These are phyloP conservation scores for Chaetomiaceae sp. DNA, from an alignment of 2,329 filamentous ascomycete species.

Conservation along the genomic window DNA sequence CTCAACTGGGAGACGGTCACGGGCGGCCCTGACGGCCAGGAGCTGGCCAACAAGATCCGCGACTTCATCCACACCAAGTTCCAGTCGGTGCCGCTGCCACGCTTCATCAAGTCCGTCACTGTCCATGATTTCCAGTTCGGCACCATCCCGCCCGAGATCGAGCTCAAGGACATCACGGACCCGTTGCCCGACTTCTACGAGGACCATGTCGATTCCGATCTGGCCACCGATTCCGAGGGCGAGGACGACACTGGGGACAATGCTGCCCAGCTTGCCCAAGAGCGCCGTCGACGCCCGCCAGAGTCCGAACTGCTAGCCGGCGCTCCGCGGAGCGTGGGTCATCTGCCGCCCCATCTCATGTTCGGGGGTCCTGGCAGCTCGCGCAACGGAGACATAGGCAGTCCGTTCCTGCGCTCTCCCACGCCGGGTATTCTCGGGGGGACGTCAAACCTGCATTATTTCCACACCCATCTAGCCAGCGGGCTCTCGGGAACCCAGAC, in stretches of 20 bases:
- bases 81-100: conserved; percentile 82
- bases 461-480: conserved; percentile 69
- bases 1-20: conserved; percentile 95
- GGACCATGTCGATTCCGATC: conserved; percentile 61
- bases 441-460: conserved; percentile 74
- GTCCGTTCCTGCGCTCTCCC: conserved; percentile 55
- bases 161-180: conserved; percentile 95
- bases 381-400: conserved; percentile 41
- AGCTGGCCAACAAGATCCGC: conserved; percentile 79
- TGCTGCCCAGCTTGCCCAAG: conserved; percentile 31
- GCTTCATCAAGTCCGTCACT: conserved; percentile 94
- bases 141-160: conserved; percentile 72
- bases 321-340: conserved; percentile 12
- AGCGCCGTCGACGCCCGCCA: conserved; percentile 27
- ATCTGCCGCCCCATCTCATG: conserved; percentile 37
- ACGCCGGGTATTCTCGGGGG: conserved; percentile 64
- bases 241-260: conserved; percentile 35
- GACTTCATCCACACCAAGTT: conserved; percentile 95
- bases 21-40: conserved; percentile 78
- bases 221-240: conserved; percentile 49
- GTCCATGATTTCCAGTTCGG: conserved; percentile 95
- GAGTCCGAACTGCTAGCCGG: conserved; percentile 17
- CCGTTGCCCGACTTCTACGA: conserved; percentile 96
- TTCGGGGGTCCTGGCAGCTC: conserved; percentile 30
- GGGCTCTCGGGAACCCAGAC: conserved; percentile 72